Evolutionary conservation across 345 rosid genomes (phyloP).

Genomic region (Rhodomyrtus tomentosa): DNA sequence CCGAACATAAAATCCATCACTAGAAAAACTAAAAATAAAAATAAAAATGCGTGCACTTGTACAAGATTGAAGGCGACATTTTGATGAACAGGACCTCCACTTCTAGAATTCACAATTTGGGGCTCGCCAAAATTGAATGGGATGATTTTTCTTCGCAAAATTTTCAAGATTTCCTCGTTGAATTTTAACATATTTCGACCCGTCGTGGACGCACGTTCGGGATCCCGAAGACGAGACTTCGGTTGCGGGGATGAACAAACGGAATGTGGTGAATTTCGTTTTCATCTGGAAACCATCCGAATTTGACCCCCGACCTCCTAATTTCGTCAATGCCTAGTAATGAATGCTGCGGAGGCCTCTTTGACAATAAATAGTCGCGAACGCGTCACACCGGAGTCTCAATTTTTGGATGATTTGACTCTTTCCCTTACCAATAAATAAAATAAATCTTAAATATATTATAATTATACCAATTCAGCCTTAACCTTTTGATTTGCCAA

Average conservation of each 20-base stretch:
- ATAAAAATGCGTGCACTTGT: no score
- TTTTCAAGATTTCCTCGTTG: background rate
- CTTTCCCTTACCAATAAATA: no score
- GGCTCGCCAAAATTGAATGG: background rate
- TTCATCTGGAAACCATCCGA: background rate
- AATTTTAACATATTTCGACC: background rate
- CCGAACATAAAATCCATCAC: background rate
- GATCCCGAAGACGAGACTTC: background rate
- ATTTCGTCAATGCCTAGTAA: background rate
- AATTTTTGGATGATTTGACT: background rate
- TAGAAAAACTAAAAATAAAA: background rate
- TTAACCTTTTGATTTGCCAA: no score
- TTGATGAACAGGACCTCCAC: background rate
- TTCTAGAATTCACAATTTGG: background rate
- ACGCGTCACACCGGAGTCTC: background rate
- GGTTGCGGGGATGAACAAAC: background rate
- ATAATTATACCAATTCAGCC: no score
- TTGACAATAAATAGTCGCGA: no score
- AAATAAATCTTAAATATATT: no score
- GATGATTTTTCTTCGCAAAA: background rate
- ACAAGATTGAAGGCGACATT: background rate
- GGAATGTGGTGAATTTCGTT: background rate
- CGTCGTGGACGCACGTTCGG: no score
- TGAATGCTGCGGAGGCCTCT: no score
- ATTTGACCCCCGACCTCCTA: background rate